A percentile compares a stretch with the other conserved stretches of the same genome.
phyloP scores from a whole-genome alignment of 306 rosid species.

The Herpetospermum pedunculosum region DNA sequence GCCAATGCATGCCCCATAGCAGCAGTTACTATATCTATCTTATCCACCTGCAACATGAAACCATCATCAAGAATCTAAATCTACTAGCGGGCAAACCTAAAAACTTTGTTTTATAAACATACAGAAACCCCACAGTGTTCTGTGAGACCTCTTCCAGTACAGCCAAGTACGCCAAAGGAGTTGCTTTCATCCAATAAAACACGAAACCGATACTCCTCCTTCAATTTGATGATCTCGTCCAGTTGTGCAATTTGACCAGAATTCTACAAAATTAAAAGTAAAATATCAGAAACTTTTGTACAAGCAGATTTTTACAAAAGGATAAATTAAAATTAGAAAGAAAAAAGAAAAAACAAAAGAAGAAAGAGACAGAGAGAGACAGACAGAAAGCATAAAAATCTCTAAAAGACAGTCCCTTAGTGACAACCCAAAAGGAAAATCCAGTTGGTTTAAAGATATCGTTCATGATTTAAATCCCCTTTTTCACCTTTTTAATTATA shows the following conservation, averaged over 20 bases:
- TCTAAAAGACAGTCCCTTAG: neutral
- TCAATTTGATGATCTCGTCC: constrained; percentile 76
- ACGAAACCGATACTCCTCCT: constrained; percentile 79
- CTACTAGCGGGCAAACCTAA: neutral
- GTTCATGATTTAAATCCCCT: neutral
- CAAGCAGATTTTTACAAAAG: neutral
- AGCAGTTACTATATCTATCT: constrained; percentile 89
- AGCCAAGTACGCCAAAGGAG: constrained; percentile 93
- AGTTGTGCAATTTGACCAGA: constrained; percentile 96
- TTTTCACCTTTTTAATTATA: neutral
- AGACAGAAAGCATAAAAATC: neutral
- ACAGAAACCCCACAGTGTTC: constrained; percentile 70
- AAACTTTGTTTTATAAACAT: constrained; percentile 20
- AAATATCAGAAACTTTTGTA: neutral
- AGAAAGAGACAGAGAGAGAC: neutral
- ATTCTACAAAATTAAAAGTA: constrained; percentile 37
- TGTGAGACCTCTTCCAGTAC: constrained; percentile 86
- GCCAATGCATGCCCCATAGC: constrained; percentile 98
- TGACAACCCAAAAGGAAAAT: neutral
- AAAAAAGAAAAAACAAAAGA: neutral
- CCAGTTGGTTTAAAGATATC: neutral
- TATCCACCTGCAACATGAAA: constrained; percentile 51
- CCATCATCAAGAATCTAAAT: constrained; percentile 23
- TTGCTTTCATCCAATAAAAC: constrained; percentile 95
- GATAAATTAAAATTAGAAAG: neutral